A percentile compares a stretch with the other conserved stretches of the same genome.
These are phyloP conservation scores for Canavalia ensiformis DNA, from an alignment of 306 rosid species.

Conservation along the genomic window DNA sequence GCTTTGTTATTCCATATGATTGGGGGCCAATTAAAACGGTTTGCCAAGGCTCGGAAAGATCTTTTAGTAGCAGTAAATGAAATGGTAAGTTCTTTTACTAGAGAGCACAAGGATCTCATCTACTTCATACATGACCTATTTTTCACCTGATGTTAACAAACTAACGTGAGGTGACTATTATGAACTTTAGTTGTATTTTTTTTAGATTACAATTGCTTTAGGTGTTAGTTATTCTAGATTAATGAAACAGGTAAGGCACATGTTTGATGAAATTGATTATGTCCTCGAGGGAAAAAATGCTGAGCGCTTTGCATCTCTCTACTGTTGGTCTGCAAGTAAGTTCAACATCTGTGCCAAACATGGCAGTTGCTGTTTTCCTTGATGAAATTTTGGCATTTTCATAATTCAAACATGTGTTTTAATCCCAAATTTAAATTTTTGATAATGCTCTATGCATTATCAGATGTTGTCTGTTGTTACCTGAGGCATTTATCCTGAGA, in stretches of 20 bases:
- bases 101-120: slow-evolving; percentile 12
- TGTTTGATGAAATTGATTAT: slow-evolving; percentile 98
- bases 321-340: slow-evolving; percentile 73
- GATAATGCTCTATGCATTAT: slow-evolving; percentile 25
- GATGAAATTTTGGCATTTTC: slow-evolving; percentile 7
- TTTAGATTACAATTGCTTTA: slow-evolving; percentile 41
- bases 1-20: slow-evolving; percentile 96
- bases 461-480: neutral
- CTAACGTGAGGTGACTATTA: slow-evolving; percentile 7
- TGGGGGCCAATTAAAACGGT: slow-evolving; percentile 90
- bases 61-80: slow-evolving; percentile 96
- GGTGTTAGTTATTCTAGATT: slow-evolving; percentile 37
- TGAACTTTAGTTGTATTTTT: slow-evolving; percentile 35
- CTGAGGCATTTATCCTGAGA: slow-evolving; percentile 16
- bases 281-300: slow-evolving; percentile 91
- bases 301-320: slow-evolving; percentile 88
- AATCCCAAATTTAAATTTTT: slow-evolving; percentile 38
- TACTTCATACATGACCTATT: slow-evolving; percentile 38
- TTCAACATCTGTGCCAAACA: slow-evolving; percentile 40
- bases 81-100: slow-evolving; percentile 68
- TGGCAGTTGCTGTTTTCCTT: slow-evolving; percentile 33
- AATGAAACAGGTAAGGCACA: slow-evolving; percentile 91
- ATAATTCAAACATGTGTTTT: slow-evolving; percentile 34
- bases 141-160: slow-evolving; percentile 20
- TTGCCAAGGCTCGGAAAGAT: slow-evolving; percentile 93